phyloP scores from a whole-genome alignment of 2,329 filamentous ascomycete genomes.

The Endoconidiophora laricicola region DNA sequence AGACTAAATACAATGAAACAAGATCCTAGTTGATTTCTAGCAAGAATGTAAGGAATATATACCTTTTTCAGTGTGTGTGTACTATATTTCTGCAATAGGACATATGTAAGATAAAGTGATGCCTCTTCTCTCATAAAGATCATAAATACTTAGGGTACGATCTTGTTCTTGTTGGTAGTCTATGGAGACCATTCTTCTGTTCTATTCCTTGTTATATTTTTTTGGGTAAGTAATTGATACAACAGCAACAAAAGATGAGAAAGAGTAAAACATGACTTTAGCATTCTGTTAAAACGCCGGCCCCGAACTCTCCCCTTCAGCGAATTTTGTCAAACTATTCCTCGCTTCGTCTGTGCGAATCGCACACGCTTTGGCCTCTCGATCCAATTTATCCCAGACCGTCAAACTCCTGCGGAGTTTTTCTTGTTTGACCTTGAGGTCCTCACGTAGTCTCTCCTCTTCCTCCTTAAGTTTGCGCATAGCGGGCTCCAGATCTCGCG shows the following conservation, averaged over 20 bases:
- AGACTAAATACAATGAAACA: background rate
- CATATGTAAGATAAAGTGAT: too few species aligned
- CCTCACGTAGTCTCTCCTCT: conserved; percentile 38
- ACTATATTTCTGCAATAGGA: too few species aligned
- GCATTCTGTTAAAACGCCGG: conserved; percentile 31
- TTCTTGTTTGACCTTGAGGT: conserved; percentile 36
- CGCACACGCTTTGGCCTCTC: conserved; percentile 37
- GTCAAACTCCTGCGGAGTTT: conserved; percentile 35
- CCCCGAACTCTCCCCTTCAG: conserved; percentile 34
- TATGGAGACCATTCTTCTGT: too few species aligned
- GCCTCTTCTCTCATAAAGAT: too few species aligned
- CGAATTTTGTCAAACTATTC: conserved; percentile 37
- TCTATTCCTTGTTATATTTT: too few species aligned
- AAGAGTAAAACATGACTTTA: background rate
- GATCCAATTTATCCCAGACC: conserved; percentile 36
- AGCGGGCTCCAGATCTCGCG: conserved; percentile 37
- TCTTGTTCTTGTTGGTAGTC: too few species aligned
- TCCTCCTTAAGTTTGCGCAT: conserved; percentile 38
- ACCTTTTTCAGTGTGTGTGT: too few species aligned
- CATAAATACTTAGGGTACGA: too few species aligned
- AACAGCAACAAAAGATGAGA: too few species aligned
- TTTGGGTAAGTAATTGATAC: too few species aligned
- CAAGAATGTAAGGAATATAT: too few species aligned
- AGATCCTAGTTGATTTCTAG: too few species aligned
- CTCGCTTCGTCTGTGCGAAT: conserved; percentile 40